Evolutionary conservation across 2,329 filamentous ascomycete genomes (phyloP).

Genomic region (Exophiala xenobiotica): DNA sequence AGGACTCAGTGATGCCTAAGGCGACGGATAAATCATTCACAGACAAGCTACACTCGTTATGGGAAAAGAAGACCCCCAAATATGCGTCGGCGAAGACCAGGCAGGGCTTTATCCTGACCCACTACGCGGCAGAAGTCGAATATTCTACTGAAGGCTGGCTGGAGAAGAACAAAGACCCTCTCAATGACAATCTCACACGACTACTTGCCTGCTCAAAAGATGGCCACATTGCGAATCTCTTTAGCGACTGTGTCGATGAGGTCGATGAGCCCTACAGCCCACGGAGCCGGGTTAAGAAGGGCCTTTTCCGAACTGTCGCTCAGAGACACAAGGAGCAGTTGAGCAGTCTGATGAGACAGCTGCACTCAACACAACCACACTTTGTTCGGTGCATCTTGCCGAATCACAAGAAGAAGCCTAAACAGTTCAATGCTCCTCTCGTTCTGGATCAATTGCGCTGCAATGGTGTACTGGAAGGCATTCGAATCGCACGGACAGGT

Average conservation of each 20-base stretch:
- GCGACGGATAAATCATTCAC: slow-evolving; percentile 96
- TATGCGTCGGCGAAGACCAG: slow-evolving; percentile 84
- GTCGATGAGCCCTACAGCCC: slow-evolving; percentile 71
- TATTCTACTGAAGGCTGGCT: slow-evolving; percentile 94
- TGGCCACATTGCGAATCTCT: slow-evolving; percentile 78
- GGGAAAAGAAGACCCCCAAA: slow-evolving; percentile 94
- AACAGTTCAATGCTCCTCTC: slow-evolving; percentile 86
- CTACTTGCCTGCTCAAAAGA: slow-evolving; percentile 80
- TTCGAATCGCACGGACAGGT: slow-evolving; percentile 91
- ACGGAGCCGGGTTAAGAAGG: slow-evolving; percentile 87
- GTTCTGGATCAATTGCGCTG: slow-evolving; percentile 96
- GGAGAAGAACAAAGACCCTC: slow-evolving; percentile 97
- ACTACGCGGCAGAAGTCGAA: slow-evolving; percentile 97
- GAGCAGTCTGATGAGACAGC: slow-evolving; percentile 90
- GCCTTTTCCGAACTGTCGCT: slow-evolving; percentile 92
- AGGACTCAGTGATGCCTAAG: slow-evolving; percentile 98
- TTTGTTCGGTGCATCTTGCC: slow-evolving; percentile 97
- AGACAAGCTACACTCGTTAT: slow-evolving; percentile 92
- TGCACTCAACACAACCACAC: slow-evolving; percentile 95
- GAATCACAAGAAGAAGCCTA: slow-evolving; percentile 95
- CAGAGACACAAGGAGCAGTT: slow-evolving; percentile 97
- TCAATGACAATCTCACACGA: slow-evolving; percentile 95
- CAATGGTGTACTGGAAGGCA: slow-evolving; percentile 98
- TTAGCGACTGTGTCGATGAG: slow-evolving; percentile 79
- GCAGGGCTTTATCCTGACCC: slow-evolving; percentile 92